Evolutionary conservation across 768 basidiomycete species (phyloP), one percentile per base, ranked within the genome.

Genomic region (Cytidiella melzeri): DNA sequence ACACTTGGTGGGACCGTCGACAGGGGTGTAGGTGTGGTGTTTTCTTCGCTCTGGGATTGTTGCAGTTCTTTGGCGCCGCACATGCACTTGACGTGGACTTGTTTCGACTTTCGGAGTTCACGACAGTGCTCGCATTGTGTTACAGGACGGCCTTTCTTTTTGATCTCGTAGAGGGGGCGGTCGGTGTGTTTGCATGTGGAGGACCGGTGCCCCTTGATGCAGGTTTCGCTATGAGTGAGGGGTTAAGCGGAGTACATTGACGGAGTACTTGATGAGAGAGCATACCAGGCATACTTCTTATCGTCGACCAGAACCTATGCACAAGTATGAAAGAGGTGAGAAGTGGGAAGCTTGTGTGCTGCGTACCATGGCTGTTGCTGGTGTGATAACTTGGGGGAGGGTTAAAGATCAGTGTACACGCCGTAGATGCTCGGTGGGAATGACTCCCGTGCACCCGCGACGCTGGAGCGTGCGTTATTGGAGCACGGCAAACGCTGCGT

Each of bases 121-220:
- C 63, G 53, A 44, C 63, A 64, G 50, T 64, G 61, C 26, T 61
- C 59, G 34, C 81, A 83, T 61, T 78, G 79, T 3, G 79, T 79
- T 34, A 77, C 69, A 2, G 73, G 77, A 48, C 74, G 73, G 54
- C 72, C 83, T 65, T 74, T 83, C 73, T 74, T 85, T 78, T 71
- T 79, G 56, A 83, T 87, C 75, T 79, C 90, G 64, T 84, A 92
- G 45, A 95, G 74, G 30, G 91, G 85, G 37, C 92, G 79, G 64
- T 92, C 89, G 46, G 81, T 85, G 64, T 95, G 92, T 61, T 81
- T 84, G 70, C 92, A 95, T 25, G 82, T 77, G 13, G 89, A 90
- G 13, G 92, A 93, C 43, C 92, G 81, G 68, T 95, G 92, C 15
- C 92, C 92, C 69, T 92, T 92, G 68, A 93, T 93, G 71, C 92